phyloP scores from a whole-genome alignment of 371 early-diverging fungal species.

The Lichtheimia ramosa region DNA sequence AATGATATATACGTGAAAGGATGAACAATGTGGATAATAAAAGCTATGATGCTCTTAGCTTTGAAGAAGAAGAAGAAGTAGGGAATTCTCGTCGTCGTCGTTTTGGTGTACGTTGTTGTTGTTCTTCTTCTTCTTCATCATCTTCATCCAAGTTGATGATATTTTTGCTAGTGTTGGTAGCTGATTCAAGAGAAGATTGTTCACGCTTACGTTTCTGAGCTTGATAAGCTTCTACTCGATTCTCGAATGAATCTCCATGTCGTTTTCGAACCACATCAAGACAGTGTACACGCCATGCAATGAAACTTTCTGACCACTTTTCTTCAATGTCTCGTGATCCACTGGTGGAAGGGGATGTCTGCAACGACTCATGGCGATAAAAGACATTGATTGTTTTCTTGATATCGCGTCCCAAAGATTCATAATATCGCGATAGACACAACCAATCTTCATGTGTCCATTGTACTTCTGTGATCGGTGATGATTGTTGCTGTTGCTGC shows the following conservation, averaged over 20 bases:
- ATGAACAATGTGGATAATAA: too few relatives aligned
- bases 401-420: not conserved
- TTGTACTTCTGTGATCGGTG: not conserved
- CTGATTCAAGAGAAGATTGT: not conserved
- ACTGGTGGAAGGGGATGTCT: not conserved
- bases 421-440: conserved; percentile 3
- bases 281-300: not conserved
- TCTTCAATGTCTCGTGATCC: conserved; percentile 2
- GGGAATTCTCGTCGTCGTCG: too few relatives aligned
- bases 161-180: too few relatives aligned
- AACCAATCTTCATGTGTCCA: conserved; percentile 6
- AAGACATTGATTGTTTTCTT: conserved; percentile 5
- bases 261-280: conserved; percentile 1
- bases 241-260: not conserved
- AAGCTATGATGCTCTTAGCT: too few relatives aligned
- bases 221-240: not conserved
- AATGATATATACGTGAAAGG: too few relatives aligned
- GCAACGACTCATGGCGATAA: conserved; percentile 7
- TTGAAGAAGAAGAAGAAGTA: too few relatives aligned
- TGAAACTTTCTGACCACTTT: not conserved
- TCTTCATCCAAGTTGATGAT: too few relatives aligned
- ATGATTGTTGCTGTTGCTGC: not conserved
- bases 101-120: too few relatives aligned
- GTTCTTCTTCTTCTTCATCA: too few relatives aligned
- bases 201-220: not conserved